Evolutionary conservation across 140 eudicot species (phyloP).

Genomic region (Stevia rebaudiana): DNA sequence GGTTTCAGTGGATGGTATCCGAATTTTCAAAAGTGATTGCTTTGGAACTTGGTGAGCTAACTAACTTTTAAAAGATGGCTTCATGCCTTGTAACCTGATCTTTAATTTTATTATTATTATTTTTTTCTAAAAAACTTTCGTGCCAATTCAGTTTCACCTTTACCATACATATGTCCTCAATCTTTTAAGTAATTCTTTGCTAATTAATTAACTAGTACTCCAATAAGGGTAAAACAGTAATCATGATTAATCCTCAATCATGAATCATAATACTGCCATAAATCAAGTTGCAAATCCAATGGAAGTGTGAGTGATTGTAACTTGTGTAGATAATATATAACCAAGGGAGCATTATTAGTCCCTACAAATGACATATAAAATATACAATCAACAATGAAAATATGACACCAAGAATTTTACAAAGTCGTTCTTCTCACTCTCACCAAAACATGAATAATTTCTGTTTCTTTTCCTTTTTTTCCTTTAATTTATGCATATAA

Average conservation of each 20-base stretch:
- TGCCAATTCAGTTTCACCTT: neutral
- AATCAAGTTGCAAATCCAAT: neutral
- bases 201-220: neutral
- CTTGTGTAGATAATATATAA: neutral
- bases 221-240: neutral
- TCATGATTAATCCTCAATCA: neutral
- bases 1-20: constrained; percentile 80
- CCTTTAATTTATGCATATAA: constrained; percentile 4
- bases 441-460: neutral
- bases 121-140: neutral
- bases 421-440: neutral
- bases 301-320: neutral
- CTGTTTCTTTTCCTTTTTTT: neutral
- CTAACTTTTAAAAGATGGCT: constrained; percentile 5
- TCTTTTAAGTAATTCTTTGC: neutral
- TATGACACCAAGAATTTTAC: neutral
- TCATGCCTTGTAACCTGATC: neutral
- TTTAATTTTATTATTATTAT: too few species aligned
- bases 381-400: neutral
- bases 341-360: neutral
- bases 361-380: too few species aligned
- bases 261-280: neutral
- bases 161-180: neutral
- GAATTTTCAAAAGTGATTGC: constrained; percentile 72
- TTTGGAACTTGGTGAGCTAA: constrained; percentile 84